A percentile compares a stretch with the other conserved stretches of the same genome.
phyloP scores from a whole-genome alignment of 2,329 filamentous ascomycete genomes.

The Colletotrichum sp. region DNA sequence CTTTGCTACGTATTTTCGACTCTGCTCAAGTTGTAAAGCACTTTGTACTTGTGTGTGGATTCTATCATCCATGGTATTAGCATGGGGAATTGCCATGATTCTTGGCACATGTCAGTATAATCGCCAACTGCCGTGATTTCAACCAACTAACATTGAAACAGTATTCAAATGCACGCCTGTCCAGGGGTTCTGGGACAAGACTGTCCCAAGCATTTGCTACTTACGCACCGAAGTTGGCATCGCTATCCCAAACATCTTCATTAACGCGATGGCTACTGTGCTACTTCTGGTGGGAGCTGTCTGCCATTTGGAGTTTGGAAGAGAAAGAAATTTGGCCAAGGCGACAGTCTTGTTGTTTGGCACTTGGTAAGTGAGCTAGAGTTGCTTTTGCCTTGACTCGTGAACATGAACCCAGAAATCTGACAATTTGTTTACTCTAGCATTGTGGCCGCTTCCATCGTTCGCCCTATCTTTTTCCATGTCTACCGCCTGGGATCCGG shows the following conservation, averaged over 20 bases:
- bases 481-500: not conserved
- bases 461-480: not conserved
- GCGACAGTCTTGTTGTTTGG: not conserved
- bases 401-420: not conserved
- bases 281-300: not conserved
- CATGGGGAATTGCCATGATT: not conserved
- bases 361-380: not conserved
- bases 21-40: not conserved
- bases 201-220: not conserved
- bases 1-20: not conserved
- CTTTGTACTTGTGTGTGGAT: not conserved
- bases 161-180: not conserved
- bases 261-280: not conserved
- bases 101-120: not conserved
- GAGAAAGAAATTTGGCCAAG: not conserved
- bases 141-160: not conserved
- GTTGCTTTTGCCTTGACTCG: not conserved
- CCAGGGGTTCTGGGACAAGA: not conserved
- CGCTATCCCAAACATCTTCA: not conserved
- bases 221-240: not conserved
- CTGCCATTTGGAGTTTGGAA: not conserved
- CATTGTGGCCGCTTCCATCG: not conserved
- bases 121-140: not conserved
- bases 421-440: not conserved
- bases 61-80: not conserved